Evolutionary conservation across 148 eudicot species (phyloP).

Genomic region (Pharnaceum exiguum): DNA sequence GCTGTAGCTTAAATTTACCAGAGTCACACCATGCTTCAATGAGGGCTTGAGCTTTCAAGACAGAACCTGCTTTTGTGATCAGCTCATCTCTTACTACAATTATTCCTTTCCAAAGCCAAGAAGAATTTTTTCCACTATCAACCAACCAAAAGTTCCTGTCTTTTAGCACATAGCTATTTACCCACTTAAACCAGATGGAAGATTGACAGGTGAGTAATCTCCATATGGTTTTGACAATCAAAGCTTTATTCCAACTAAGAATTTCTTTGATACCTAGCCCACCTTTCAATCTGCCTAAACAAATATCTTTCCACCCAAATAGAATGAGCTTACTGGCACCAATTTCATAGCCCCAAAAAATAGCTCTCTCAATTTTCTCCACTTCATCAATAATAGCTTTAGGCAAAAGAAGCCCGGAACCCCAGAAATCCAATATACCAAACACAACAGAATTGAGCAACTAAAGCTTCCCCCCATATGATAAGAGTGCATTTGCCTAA

Average conservation of each 20-base stretch:
- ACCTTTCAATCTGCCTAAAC: no score
- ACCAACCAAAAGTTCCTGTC: background rate
- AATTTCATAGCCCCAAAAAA: no score
- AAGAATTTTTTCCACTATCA: background rate
- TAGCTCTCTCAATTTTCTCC: no score
- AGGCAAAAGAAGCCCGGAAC: no score
- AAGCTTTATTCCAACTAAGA: background rate
- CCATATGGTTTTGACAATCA: background rate
- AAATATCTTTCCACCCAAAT: no score
- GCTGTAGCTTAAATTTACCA: background rate
- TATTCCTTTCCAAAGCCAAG: background rate
- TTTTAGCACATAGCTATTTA: background rate
- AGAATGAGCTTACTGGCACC: no score
- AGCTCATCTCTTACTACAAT: background rate
- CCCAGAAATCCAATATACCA: no score
- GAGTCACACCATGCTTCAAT: background rate
- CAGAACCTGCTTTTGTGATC: background rate
- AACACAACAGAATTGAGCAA: no score
- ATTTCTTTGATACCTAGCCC: no score
- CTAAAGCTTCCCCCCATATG: no score
- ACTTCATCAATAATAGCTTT: no score
- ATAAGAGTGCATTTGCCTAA: no score
- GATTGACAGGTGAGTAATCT: background rate
- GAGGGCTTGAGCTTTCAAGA: background rate
- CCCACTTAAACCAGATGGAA: background rate